Percentiles rank a stretch among this genome's conserved stretches.
phyloP scores from a whole-genome alignment of 1,284 basidiomycete genomes.

The Lentinula novae-zelandiae region DNA sequence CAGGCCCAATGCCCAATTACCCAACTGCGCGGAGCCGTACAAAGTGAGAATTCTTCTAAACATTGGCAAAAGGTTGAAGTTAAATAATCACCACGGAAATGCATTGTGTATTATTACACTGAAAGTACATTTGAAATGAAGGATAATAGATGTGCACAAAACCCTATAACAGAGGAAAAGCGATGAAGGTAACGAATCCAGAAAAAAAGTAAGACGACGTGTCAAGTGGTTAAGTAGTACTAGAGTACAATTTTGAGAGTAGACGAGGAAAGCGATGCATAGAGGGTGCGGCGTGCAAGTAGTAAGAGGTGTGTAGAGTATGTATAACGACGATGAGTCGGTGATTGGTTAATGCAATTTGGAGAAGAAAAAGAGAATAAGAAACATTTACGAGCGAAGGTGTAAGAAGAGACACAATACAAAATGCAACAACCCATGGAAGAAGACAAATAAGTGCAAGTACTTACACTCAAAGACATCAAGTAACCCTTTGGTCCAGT shows the following conservation, averaged over 20 bases:
- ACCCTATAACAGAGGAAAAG: neutral
- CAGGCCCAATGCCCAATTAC: too few relatives aligned
- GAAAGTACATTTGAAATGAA: neutral
- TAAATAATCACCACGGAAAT: neutral
- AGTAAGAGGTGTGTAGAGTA: neutral
- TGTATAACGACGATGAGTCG: neutral
- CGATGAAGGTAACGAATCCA: neutral
- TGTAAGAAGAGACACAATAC: neutral
- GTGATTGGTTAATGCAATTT: neutral
- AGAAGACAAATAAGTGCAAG: neutral
- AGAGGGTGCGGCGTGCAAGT: neutral
- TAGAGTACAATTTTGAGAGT: neutral
- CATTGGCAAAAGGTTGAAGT: too few relatives aligned
- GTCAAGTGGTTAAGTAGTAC: neutral
- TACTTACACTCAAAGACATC: neutral
- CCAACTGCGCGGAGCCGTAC: too few relatives aligned
- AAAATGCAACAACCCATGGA: constrained; percentile 5
- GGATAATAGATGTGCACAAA: neutral
- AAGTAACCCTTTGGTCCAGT: neutral
- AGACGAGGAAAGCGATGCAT: neutral
- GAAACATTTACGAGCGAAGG: neutral
- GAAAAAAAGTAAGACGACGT: neutral
- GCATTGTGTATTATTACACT: neutral
- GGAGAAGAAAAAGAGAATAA: neutral
- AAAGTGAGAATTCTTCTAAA: too few relatives aligned